Evolutionary conservation across 129 eudicot genomes (phyloP).

Genomic region (Deinandra increscens): DNA sequence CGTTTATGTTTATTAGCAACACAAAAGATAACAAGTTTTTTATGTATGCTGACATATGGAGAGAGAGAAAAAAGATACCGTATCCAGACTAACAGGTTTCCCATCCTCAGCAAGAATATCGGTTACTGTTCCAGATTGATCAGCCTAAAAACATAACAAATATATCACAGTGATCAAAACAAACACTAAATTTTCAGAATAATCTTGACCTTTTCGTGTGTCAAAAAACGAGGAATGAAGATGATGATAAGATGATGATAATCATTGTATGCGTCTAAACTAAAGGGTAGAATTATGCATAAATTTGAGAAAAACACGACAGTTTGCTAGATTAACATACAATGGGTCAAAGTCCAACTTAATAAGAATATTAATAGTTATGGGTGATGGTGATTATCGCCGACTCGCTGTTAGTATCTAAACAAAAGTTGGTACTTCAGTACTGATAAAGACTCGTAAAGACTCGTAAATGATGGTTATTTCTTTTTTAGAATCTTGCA

Average conservation of each 20-base stretch:
- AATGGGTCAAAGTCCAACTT: too few relatives aligned
- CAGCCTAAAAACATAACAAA: constrained; percentile 52
- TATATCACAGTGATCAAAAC: not conserved
- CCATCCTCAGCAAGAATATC: constrained; percentile 79
- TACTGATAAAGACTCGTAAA: not conserved
- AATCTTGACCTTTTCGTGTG: not conserved
- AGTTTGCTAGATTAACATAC: too few relatives aligned
- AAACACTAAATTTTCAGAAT: not conserved
- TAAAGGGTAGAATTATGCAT: not conserved
- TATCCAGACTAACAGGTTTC: constrained; percentile 76
- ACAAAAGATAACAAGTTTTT: not conserved
- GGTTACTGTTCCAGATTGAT: constrained; percentile 66
- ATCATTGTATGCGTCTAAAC: too few relatives aligned
- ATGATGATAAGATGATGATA: too few relatives aligned
- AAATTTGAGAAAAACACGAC: not conserved
- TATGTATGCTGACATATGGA: not conserved
- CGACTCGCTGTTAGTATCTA: not conserved
- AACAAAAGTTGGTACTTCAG: not conserved
- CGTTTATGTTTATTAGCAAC: not conserved
- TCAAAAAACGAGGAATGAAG: not conserved
- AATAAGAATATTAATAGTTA: too few relatives aligned
- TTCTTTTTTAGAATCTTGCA: not conserved
- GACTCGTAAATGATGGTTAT: not conserved
- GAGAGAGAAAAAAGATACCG: constrained; percentile 34
- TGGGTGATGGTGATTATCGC: not conserved